These are phyloP conservation scores for Cryptosporidium canis DNA, from an alignment of 169 alveolate genomes.

Conservation along the genomic window DNA sequence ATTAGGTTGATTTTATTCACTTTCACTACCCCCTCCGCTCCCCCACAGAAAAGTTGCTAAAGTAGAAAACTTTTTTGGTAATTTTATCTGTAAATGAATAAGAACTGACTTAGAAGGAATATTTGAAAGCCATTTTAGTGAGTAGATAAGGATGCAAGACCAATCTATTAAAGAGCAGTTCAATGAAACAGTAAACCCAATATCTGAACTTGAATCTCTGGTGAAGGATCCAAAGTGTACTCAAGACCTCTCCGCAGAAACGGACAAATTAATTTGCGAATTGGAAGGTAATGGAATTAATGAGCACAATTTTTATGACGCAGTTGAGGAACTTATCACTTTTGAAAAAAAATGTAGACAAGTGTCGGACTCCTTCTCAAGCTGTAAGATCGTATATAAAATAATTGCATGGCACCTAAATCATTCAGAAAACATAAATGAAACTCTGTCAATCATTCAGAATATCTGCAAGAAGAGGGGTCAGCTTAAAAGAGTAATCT, in stretches of 20 bases:
- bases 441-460: constrained; percentile 20
- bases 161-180: constrained; percentile 23
- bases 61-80: neutral
- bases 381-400: constrained; percentile 46
- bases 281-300: constrained; percentile 34
- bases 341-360: constrained; percentile 72
- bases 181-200: constrained; percentile 37
- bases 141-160: constrained; percentile 5
- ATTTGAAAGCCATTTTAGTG: neutral
- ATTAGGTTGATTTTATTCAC: neutral
- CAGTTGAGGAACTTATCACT: constrained; percentile 31
- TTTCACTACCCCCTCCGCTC: neutral
- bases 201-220: constrained; percentile 66
- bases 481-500: constrained; percentile 76
- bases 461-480: constrained; percentile 75
- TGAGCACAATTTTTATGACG: neutral
- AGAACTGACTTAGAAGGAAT: neutral
- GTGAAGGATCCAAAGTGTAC: constrained; percentile 73
- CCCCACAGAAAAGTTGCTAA: constrained; percentile 6
- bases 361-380: constrained; percentile 59
- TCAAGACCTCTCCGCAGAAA: constrained; percentile 52
- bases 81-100: neutral
- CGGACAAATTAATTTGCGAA: constrained; percentile 8
- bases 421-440: constrained; percentile 29
- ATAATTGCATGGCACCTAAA: constrained; percentile 59